Conservation (phyloP, 2,329 filamentous ascomycete genomes). For the Neonectria ditissima region DNA sequence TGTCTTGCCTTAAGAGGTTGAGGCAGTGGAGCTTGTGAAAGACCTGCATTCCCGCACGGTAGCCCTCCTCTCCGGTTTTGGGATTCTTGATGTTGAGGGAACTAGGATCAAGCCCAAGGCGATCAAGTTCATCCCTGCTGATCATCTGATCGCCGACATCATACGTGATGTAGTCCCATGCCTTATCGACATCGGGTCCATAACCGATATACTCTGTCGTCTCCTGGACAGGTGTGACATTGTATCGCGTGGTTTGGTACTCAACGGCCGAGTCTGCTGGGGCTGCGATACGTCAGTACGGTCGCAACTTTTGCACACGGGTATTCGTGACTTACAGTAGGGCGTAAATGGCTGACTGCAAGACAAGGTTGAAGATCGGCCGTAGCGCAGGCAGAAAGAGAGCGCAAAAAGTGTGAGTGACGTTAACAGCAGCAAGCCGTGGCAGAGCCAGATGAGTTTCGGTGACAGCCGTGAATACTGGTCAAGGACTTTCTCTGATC, state of each 20-base stretch:
- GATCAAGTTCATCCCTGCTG: constrained; percentile 63
- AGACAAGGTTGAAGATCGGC: neutral
- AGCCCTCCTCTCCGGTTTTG: constrained; percentile 67
- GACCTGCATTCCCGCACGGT: constrained; percentile 69
- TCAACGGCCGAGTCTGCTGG: constrained; percentile 60
- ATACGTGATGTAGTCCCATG: constrained; percentile 65
- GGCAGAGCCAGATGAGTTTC: constrained; percentile 27
- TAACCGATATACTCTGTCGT: constrained; percentile 65
- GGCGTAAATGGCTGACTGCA: constrained; percentile 22
- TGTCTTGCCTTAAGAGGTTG: constrained; percentile 60
- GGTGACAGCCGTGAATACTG: neutral
- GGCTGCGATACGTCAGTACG: constrained; percentile 48
- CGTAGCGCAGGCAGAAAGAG: constrained; percentile 24
- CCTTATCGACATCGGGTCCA: constrained; percentile 66
- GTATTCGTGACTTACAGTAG: constrained; percentile 19
- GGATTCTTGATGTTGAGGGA: constrained; percentile 68
- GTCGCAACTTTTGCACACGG: fast-evolving
- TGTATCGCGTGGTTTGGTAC: constrained; percentile 63
- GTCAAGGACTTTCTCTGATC: neutral
- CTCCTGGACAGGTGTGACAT: constrained; percentile 59
- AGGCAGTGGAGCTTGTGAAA: constrained; percentile 67
- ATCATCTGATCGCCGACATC: constrained; percentile 71
- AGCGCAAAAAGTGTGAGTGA: constrained; percentile 33
- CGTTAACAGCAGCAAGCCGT: constrained; percentile 26
- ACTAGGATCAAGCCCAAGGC: constrained; percentile 63